Evolutionary conservation across 2,329 filamentous ascomycete genomes (phyloP), one percentile per base, ranked within the genome.

Genomic region (Aspergillus sp.): DNA sequence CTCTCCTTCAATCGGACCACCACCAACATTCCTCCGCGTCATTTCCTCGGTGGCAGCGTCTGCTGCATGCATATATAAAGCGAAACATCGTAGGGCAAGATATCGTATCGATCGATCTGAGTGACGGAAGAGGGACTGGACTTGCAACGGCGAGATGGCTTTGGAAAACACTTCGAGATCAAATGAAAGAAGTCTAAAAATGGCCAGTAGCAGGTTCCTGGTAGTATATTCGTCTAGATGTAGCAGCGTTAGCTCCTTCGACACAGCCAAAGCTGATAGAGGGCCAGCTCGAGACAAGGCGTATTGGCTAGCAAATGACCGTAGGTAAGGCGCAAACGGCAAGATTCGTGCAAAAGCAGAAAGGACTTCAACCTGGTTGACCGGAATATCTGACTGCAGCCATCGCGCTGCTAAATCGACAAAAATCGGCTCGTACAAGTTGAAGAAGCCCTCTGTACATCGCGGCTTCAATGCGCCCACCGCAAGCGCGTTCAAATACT

Each of bases 331-430:
- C 54, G 86, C 86, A 73, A 93, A 83, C 12, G 88, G 87, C 57
- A 96, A 66, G 52, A 95, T 76, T 59, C 86, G 79, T 50, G 86
- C 85, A 70, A 95, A 86, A 30, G 86, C 84, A 47, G 83, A 77
- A 52, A 91, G 76, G 44, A 84, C 62, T 49, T 60, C 61, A 48
- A 64, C 54, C 50, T 57, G 59, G 52, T 68, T 62, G 46, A 56
- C 49, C 43, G 63, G 54, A 42, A 59, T 52, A 52, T 69, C 60
- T 40, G 62, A 58, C 33, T 57, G 56, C 43, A 85, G 73, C 88
- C 88, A 94, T 72, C 85, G 76, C 51, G 88, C 85, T 67, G 85
- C 88, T 43, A 94, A 74, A 66, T 96, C 90, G 57, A 88, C 80
- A 59, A 93, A 87, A 36, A 90, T 70, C 51, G 77, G 73, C 63